These are phyloP conservation scores for Larix kaempferi DNA, from an alignment of 75 land plant genomes.

Conservation along the genomic window DNA sequence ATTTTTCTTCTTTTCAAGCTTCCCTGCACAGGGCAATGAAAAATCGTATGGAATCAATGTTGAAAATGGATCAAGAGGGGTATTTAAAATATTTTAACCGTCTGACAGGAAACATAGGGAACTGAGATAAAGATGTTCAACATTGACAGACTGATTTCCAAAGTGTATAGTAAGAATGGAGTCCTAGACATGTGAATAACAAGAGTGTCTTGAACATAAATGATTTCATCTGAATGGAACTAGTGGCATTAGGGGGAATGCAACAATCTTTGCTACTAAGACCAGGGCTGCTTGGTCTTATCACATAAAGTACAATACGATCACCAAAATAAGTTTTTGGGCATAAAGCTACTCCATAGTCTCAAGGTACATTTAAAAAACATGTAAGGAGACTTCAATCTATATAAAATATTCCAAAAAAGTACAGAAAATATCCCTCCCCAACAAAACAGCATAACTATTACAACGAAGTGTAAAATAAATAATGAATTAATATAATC, in stretches of 20 bases:
- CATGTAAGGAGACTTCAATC: not conserved
- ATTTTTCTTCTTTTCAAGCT: not conserved
- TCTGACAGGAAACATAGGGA: not conserved
- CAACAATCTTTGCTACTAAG: not conserved
- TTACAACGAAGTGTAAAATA: not conserved
- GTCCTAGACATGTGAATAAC: not conserved
- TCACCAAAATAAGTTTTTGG: not conserved
- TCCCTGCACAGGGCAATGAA: not conserved
- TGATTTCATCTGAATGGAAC: not conserved
- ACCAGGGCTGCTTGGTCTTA: not conserved
- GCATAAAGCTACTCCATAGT: not conserved
- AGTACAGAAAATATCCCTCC: not conserved
- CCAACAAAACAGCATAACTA: not conserved
- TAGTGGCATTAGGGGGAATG: not conserved
- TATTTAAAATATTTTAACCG: not conserved
- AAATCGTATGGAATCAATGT: not conserved
- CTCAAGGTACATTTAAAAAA: not conserved
- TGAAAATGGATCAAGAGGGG: not conserved
- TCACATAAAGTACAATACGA: not conserved
- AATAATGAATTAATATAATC: not conserved
- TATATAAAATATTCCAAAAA: not conserved
- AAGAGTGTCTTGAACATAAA: not conserved
- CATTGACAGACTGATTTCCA: not conserved
- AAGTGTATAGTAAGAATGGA: not conserved
- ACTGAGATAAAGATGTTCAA: slow-evolving; percentile 1